Evolutionary conservation across 768 basidiomycete species (phyloP).

Genomic region (Candolleomyces eurysporus): DNA sequence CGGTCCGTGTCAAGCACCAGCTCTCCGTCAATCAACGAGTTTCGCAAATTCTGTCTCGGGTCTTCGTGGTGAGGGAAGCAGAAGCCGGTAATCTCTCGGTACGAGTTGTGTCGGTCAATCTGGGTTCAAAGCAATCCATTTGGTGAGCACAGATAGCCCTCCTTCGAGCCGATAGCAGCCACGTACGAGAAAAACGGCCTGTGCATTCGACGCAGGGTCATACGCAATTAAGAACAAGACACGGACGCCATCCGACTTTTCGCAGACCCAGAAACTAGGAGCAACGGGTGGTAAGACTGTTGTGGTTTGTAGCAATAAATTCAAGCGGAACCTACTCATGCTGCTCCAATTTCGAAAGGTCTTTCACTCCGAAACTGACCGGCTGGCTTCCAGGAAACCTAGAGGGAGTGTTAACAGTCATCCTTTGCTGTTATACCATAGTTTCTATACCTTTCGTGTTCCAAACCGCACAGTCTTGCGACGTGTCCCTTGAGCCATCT

Average conservation of each 20-base stretch:
- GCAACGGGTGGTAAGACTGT: background rate
- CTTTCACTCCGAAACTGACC: constrained; percentile 75
- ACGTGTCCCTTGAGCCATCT: constrained; percentile 64
- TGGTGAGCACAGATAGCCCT: no score
- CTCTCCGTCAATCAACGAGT: constrained; percentile 90
- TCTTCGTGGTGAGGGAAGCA: constrained; percentile 90
- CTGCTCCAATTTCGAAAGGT: constrained; percentile 73
- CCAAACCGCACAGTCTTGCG: constrained; percentile 61
- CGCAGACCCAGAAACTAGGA: constrained; percentile 95
- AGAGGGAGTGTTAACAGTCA: background rate
- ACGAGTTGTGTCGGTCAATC: constrained; percentile 83
- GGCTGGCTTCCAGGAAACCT: constrained; percentile 98
- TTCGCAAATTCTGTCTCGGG: constrained; percentile 61
- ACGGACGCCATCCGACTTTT: constrained; percentile 95
- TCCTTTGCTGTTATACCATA: no score
- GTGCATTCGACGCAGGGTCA: constrained; percentile 47
- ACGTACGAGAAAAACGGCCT: constrained; percentile 71
- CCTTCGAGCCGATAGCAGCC: no score
- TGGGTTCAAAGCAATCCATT: no score
- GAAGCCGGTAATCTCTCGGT: constrained; percentile 70
- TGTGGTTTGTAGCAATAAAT: background rate
- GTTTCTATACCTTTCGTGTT: constrained; percentile 56
- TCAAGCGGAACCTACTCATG: constrained; percentile 63
- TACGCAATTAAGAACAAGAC: constrained; percentile 81
- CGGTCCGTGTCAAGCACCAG: constrained; percentile 90